Evolutionary conservation across 768 basidiomycete genomes (phyloP).

Genomic region (Vishniacozyma victoriae): DNA sequence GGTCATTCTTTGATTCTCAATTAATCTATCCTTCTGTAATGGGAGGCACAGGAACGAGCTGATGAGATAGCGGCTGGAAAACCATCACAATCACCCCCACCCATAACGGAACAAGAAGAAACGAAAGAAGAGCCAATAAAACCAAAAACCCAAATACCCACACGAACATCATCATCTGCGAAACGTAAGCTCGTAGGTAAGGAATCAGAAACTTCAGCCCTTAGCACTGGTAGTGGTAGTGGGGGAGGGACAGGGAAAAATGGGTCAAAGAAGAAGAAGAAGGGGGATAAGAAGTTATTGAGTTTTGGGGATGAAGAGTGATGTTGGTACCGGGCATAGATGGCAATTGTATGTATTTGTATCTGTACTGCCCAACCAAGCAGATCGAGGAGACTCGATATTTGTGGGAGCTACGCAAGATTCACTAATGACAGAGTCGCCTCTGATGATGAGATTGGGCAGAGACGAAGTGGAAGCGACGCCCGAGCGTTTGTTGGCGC

Average conservation of each 20-base stretch:
- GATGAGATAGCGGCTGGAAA: neutral
- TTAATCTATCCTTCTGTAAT: neutral
- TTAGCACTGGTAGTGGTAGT: neutral
- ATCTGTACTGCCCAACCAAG: too few relatives aligned
- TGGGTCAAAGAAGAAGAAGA: slow-evolving; percentile 42
- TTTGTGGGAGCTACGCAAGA: too few relatives aligned
- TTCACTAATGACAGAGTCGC: too few relatives aligned
- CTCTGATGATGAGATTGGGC: too few relatives aligned
- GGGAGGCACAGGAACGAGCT: neutral
- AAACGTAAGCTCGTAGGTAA: slow-evolving; percentile 40
- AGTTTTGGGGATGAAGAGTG: slow-evolving; percentile 45
- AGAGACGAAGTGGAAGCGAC: too few relatives aligned
- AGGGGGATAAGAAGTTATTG: slow-evolving; percentile 46
- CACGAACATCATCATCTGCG: slow-evolving; percentile 7
- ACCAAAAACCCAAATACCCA: slow-evolving; percentile 3
- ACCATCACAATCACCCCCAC: neutral
- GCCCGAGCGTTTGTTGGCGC: too few relatives aligned
- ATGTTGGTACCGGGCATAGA: too few relatives aligned
- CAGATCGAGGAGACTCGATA: too few relatives aligned
- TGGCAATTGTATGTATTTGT: too few relatives aligned
- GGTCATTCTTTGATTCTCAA: slow-evolving; percentile 2
- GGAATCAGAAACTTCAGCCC: neutral
- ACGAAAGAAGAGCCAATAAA: neutral
- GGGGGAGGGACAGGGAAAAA: slow-evolving; percentile 10
- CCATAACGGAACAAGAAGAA: too few relatives aligned